phyloP scores from a whole-genome alignment of 768 basidiomycete species.

The Boletales sp. region DNA sequence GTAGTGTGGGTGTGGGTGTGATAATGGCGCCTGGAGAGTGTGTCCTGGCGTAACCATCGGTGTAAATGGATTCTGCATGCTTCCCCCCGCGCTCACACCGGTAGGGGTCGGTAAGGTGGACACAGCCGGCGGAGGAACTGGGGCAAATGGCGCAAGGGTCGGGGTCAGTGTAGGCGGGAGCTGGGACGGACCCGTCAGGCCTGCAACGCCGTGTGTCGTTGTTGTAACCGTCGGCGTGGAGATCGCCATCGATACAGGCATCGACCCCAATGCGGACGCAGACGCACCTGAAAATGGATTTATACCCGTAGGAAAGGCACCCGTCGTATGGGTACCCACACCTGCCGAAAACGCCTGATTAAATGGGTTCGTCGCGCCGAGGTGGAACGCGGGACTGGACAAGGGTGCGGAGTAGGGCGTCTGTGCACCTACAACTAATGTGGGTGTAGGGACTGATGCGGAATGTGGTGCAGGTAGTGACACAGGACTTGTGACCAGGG shows the following conservation, averaged over 20 bases:
- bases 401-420: background rate
- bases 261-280: no score
- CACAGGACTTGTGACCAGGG: conserved; percentile 6
- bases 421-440: no score
- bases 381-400: conserved; percentile 13
- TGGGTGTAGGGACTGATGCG: no score
- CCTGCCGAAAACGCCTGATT: conserved; percentile 6
- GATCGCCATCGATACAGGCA: background rate
- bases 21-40: conserved; percentile 22
- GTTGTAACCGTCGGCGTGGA: conserved; percentile 2
- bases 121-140: no score
- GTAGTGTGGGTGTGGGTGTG: no score
- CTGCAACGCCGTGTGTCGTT: no score
- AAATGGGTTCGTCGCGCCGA: conserved; percentile 18
- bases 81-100: no score
- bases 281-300: conserved; percentile 14
- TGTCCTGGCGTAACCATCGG: background rate
- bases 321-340: background rate
- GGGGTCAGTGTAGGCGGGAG: no score
- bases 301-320: background rate
- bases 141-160: no score
- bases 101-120: no score
- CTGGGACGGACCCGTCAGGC: no score
- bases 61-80: conserved; percentile 17
- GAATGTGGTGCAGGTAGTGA: background rate